Percentiles rank a stretch among this genome's conserved stretches.
These are phyloP conservation scores for Hirschfeldia incana DNA, from an alignment of 345 rosid species.

Conservation along the genomic window DNA sequence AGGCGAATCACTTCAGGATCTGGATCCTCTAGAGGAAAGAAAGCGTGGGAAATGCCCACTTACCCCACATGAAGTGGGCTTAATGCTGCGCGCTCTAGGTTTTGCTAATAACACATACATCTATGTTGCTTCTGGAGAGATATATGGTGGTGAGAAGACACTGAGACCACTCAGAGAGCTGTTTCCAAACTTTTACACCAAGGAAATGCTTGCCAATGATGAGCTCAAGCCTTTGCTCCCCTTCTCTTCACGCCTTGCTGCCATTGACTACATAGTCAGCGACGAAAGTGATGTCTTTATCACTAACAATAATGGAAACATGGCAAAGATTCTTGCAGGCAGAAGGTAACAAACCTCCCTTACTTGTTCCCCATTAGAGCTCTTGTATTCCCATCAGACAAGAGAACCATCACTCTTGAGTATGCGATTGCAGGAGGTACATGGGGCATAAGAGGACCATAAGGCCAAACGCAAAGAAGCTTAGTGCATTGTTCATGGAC, in stretches of 20 bases:
- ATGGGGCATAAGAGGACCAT: constrained; percentile 95
- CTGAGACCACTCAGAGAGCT: constrained; percentile 79
- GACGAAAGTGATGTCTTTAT: constrained; percentile 95
- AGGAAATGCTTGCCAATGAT: constrained; percentile 82
- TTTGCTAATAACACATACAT: constrained; percentile 81
- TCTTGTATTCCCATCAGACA: neutral
- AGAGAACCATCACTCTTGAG: constrained; percentile 4
- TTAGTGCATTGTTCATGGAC: constrained; percentile 70
- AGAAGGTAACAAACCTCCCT: constrained; percentile 64
- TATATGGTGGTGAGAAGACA: constrained; percentile 95
- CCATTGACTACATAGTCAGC: constrained; percentile 85
- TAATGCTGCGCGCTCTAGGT: constrained; percentile 95
- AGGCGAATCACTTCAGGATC: constrained; percentile 52
- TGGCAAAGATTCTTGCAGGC: constrained; percentile 99
- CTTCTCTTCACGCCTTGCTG: constrained; percentile 90
- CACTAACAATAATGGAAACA: constrained; percentile 95
- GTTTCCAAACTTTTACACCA: constrained; percentile 92
- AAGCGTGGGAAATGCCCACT: constrained; percentile 96
- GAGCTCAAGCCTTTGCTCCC: constrained; percentile 77
- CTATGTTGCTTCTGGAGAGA: constrained; percentile 97
- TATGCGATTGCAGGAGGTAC: constrained; percentile 66
- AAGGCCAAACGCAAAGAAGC: constrained; percentile 90
- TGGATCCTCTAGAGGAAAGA: constrained; percentile 83
- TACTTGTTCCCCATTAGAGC: constrained; percentile 3
- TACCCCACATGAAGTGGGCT: constrained; percentile 93